Evolutionary conservation across 2,329 filamentous ascomycete genomes (phyloP).

Genomic region (Fusarium nematophilum): DNA sequence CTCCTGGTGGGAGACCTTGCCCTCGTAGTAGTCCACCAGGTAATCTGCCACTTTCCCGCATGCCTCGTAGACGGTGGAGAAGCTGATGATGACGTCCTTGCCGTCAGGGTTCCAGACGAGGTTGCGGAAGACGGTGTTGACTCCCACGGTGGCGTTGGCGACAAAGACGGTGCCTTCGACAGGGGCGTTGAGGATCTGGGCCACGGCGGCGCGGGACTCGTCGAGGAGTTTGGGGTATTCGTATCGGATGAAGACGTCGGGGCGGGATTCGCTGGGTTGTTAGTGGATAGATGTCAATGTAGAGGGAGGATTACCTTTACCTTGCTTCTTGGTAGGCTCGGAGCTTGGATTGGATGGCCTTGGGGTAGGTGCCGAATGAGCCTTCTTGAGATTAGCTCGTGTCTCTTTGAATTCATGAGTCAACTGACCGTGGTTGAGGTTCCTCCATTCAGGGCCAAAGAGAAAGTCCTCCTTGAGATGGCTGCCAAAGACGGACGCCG

Average conservation of each 20-base stretch:
- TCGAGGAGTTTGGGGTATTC: slow-evolving; percentile 72
- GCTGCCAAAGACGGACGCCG: slow-evolving; percentile 47
- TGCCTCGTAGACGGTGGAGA: slow-evolving; percentile 81
- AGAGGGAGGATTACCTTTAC: not conserved
- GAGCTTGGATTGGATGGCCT: slow-evolving; percentile 67
- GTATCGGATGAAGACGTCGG: slow-evolving; percentile 82
- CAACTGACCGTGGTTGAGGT: slow-evolving; percentile 79
- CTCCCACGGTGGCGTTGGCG: slow-evolving; percentile 80
- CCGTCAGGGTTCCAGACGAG: slow-evolving; percentile 75
- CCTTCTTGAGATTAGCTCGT: slow-evolving; percentile 55
- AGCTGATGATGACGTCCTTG: slow-evolving; percentile 82
- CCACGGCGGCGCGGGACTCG: slow-evolving; percentile 74
- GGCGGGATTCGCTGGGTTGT: slow-evolving; percentile 65
- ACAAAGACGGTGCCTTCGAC: slow-evolving; percentile 78
- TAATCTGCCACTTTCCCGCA: slow-evolving; percentile 80
- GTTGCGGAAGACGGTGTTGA: slow-evolving; percentile 85
- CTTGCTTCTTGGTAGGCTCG: slow-evolving; percentile 72
- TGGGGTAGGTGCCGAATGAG: slow-evolving; percentile 83
- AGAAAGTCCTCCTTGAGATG: slow-evolving; percentile 72
- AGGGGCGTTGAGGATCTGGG: slow-evolving; percentile 73
- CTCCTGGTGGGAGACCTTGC: slow-evolving; percentile 57
- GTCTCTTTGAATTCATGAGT: not conserved
- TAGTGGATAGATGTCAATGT: not conserved
- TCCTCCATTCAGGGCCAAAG: slow-evolving; percentile 74
- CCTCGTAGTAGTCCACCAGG: slow-evolving; percentile 72